A percentile compares a stretch with the other conserved stretches of the same genome.
Conservation (phyloP, 1,284 basidiomycete genomes). For the Irpex sp. region DNA sequence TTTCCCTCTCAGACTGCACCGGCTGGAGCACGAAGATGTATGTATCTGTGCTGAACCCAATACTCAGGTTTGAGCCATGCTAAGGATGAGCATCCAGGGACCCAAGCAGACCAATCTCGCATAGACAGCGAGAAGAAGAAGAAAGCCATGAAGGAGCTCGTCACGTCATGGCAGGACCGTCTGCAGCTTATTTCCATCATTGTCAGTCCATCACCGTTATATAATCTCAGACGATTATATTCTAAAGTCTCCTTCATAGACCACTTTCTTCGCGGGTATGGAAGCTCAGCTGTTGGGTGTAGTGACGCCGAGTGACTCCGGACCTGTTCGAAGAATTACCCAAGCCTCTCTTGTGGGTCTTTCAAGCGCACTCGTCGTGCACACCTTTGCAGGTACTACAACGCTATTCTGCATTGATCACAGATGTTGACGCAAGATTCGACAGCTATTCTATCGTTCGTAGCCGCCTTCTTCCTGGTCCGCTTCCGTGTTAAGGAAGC, state of each 20-base stretch:
- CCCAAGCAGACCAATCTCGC: slow-evolving; percentile 14
- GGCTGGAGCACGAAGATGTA: neutral
- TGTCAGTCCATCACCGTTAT: slow-evolving; percentile 14
- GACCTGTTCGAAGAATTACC: slow-evolving; percentile 14
- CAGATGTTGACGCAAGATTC: neutral
- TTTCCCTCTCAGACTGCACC: neutral
- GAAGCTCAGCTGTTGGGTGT: slow-evolving; percentile 29
- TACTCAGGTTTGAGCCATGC: neutral
- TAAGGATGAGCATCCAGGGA: slow-evolving; percentile 8
- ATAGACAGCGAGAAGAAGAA: slow-evolving; percentile 16
- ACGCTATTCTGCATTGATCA: neutral
- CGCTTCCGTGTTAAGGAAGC: slow-evolving; percentile 26
- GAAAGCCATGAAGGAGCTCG: slow-evolving; percentile 22
- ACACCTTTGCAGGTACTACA: slow-evolving; percentile 27
- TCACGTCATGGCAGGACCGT: slow-evolving; percentile 26
- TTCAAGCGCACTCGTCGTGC: slow-evolving; percentile 32
- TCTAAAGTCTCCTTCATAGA: slow-evolving; percentile 16
- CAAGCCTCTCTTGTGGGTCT: slow-evolving; percentile 26
- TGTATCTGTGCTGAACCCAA: neutral
- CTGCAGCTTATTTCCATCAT: slow-evolving; percentile 26
- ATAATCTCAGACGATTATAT: neutral
- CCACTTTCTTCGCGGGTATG: slow-evolving; percentile 34
- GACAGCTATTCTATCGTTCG: slow-evolving; percentile 28
- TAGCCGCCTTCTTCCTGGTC: slow-evolving; percentile 30
- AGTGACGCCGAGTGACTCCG: slow-evolving; percentile 11